phyloP scores from a whole-genome alignment of 2,329 filamentous ascomycete genomes.

The Exophiala mesophila region DNA sequence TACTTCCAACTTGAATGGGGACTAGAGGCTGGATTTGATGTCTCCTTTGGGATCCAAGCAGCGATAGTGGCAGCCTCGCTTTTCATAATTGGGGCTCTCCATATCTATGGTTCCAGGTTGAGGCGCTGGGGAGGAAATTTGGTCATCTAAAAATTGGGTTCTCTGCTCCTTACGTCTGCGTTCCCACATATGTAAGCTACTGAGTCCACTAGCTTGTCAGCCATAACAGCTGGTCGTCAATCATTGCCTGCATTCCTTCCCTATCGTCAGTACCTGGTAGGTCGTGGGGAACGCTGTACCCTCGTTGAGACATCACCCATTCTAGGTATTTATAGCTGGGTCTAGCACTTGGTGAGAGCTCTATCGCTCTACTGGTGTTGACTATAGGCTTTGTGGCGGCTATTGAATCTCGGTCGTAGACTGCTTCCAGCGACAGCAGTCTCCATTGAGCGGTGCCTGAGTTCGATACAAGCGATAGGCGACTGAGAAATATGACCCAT shows the following conservation, averaged over 20 bases:
- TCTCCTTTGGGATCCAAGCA: constrained; percentile 45
- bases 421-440: constrained; percentile 15
- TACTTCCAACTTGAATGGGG: constrained; percentile 52
- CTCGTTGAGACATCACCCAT: neutral
- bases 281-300: neutral
- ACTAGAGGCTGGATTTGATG: constrained; percentile 36
- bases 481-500: neutral
- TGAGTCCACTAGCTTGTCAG: neutral
- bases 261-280: neutral
- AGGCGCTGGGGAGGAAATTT: constrained; percentile 17
- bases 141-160: neutral
- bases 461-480: neutral
- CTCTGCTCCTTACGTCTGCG: neutral
- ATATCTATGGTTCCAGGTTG: constrained; percentile 35
- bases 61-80: constrained; percentile 35
- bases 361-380: neutral
- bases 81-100: constrained; percentile 36
- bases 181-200: neutral
- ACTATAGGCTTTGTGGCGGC: neutral
- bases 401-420: constrained; percentile 11
- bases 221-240: neutral
- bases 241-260: neutral
- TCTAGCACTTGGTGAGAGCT: neutral
- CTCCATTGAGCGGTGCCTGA: constrained; percentile 7
- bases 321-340: neutral